These are phyloP conservation scores for Beauveria pseudobassiana DNA, from an alignment of 2,329 filamentous ascomycete genomes.

Conservation along the genomic window DNA sequence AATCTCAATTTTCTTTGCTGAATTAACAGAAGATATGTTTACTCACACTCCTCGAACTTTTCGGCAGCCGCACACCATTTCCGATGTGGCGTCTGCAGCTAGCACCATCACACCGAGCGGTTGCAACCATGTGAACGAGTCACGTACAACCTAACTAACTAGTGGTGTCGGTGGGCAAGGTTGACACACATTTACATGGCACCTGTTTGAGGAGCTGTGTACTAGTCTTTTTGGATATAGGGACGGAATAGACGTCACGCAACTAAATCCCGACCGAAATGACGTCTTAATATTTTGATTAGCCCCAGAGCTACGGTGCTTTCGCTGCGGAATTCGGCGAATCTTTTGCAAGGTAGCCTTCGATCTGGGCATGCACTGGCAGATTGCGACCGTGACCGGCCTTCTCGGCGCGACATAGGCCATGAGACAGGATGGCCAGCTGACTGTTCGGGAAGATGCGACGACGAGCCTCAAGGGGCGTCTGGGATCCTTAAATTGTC, in stretches of 20 bases:
- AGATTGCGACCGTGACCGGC: conserved; percentile 1
- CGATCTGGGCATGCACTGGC: not conserved
- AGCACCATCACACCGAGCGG: not conserved
- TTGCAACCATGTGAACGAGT: conserved; percentile 8
- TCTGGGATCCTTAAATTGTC: not conserved
- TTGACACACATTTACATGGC: not conserved
- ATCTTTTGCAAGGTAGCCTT: not conserved
- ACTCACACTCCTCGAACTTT: not conserved
- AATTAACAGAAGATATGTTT: not conserved
- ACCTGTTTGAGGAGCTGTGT: not conserved
- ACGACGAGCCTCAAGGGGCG: not conserved
- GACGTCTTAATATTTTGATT: not conserved
- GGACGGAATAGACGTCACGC: not conserved
- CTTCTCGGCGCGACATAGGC: not conserved
- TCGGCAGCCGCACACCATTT: not conserved
- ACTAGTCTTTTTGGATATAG: not conserved
- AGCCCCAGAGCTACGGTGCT: not conserved
- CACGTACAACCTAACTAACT: not conserved
- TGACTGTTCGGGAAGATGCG: conserved; percentile 1
- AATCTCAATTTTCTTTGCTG: too few species aligned
- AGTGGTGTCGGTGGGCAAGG: not conserved
- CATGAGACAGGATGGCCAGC: conserved; percentile 3
- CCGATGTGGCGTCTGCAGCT: not conserved
- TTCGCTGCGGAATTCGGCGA: not conserved
- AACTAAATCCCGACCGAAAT: not conserved